phyloP scores from a whole-genome alignment of 139 green algal genomes.

The Micractinium sp. region DNA sequence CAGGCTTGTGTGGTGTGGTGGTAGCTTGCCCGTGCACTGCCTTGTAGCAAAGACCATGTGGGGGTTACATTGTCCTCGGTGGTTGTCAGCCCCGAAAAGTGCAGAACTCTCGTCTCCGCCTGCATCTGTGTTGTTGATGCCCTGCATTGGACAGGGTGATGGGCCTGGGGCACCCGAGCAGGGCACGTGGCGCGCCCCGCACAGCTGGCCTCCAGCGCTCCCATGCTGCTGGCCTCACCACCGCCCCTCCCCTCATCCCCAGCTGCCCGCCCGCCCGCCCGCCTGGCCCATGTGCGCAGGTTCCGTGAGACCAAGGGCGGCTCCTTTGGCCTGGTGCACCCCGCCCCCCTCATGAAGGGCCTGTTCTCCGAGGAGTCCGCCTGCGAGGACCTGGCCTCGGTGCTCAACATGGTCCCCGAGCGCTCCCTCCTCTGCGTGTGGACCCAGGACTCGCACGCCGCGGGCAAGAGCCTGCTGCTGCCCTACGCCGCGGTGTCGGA shows the following conservation, averaged over 20 bases:
- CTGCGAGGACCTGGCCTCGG: constrained; percentile 51
- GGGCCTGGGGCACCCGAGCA: no score
- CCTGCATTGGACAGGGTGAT: no score
- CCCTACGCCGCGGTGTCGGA: constrained; percentile 43
- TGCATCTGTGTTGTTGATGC: no score
- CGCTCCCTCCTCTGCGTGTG: constrained; percentile 46
- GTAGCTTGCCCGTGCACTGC: no score
- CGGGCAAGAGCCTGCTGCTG: constrained; percentile 39
- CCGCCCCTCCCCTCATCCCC: not conserved
- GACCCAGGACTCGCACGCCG: constrained; percentile 38
- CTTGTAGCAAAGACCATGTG: no score
- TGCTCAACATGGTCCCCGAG: constrained; percentile 42
- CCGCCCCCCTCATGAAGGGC: constrained; percentile 34
- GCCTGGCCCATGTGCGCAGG: not conserved
- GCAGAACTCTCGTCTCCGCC: no score
- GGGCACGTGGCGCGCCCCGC: no score
- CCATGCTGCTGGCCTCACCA: not conserved
- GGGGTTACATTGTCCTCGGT: no score
- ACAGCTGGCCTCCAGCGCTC: not conserved
- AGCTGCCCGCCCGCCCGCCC: not conserved
- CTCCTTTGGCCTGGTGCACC: constrained; percentile 47
- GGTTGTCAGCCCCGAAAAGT: no score
- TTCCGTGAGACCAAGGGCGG: constrained; percentile 48
- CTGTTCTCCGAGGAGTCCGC: constrained; percentile 43
- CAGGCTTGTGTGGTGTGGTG: no score